Evolutionary conservation across 2,329 filamentous ascomycete genomes (phyloP).

Genomic region (Celoporthe dispersa): DNA sequence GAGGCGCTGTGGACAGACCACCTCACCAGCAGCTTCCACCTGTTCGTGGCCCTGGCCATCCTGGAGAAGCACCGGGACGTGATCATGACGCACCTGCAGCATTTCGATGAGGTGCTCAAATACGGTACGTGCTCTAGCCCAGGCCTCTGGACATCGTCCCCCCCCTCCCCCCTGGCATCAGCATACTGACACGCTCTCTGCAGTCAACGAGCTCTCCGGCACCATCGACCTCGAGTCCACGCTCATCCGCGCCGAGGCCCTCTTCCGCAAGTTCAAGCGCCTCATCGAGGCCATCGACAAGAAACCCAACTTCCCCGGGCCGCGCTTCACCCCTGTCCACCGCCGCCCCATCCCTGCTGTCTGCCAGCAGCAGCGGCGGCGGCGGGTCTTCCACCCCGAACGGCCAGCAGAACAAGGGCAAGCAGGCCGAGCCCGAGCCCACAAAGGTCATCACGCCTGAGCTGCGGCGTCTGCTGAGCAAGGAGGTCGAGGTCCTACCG

Average conservation of each 20-base stretch:
- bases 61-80: slow-evolving; percentile 95
- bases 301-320: slow-evolving; percentile 80
- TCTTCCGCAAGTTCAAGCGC: slow-evolving; percentile 87
- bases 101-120: slow-evolving; percentile 97
- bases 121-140: slow-evolving; percentile 68
- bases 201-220: slow-evolving; percentile 92
- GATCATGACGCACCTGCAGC: slow-evolving; percentile 90
- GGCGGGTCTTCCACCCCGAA: slow-evolving; percentile 21
- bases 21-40: slow-evolving; percentile 84
- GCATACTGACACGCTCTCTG: slow-evolving; percentile 22
- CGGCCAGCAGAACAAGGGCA: slow-evolving; percentile 23
- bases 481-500: slow-evolving; percentile 50
- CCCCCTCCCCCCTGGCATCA: slow-evolving; percentile 3
- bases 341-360: slow-evolving; percentile 2
- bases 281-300: slow-evolving; percentile 92
- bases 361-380: neutral
- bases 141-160: neutral
- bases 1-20: slow-evolving; percentile 95
- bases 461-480: slow-evolving; percentile 57
- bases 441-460: slow-evolving; percentile 61
- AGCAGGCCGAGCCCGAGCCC: slow-evolving; percentile 35
- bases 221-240: slow-evolving; percentile 90
- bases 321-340: slow-evolving; percentile 39
- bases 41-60: slow-evolving; percentile 93
- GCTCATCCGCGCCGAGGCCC: slow-evolving; percentile 82